Evolutionary conservation across 805 yeast species (phyloP), one percentile per base, ranked within the genome.

Genomic region (Barnettozyma vustinii): DNA sequence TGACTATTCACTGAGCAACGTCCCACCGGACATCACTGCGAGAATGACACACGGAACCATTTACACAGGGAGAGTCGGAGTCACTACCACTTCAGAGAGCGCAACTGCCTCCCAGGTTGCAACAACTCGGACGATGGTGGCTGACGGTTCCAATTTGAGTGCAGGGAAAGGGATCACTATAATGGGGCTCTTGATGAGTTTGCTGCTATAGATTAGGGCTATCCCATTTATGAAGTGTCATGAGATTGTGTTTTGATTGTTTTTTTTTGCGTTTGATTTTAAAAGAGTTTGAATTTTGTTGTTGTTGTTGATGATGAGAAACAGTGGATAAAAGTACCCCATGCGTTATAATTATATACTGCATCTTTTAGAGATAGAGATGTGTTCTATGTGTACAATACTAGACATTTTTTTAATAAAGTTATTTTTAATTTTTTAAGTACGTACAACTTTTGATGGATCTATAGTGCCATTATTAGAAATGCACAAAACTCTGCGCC

Each of bases 11-110:
- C 30, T 20, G 6, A 8, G 43, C 4, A 20, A 48, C 2, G 33
- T 53, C 9, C 54, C 54, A 19, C 45, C 50, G 16, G 56, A 53
- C 18, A 41, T 51, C 27, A 48, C 51, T 16, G 56, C 51, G 10
- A 36, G 47, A 41, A 45, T 45, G 12, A 41, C 50, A 3, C 47
- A 50, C 36, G 54, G 54, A 20, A 46, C 50, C 7, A 46, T 52
- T 16, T 52, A 52, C 20, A 50, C 52, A 2, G 52, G 52, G 4
- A 40, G 52, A 37, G 43, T 25, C 13, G 43, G 32, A 2, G 21
- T 16, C 33, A 16, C 35, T 6, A 4, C 35, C 18, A 7, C 9
- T 7, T 25, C 43, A 16, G 39, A 36, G 13, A 36, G 23, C 15
- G 20, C 23, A 16, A 36, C 39, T 18, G 23, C 39, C 23, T 18